Conservation (phyloP, 306 rosid genomes). For the Cicer yamashitae region DNA sequence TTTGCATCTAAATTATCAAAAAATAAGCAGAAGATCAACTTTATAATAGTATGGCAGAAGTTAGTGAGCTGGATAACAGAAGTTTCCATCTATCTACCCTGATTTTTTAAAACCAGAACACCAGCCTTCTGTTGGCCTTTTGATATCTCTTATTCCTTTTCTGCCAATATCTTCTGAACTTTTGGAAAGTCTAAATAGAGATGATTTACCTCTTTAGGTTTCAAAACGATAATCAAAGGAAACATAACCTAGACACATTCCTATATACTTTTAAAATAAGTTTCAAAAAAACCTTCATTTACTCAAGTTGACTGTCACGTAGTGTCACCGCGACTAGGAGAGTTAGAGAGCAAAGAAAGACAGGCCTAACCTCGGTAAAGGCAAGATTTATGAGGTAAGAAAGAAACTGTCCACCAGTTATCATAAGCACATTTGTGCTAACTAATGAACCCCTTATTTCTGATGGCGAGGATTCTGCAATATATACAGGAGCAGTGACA, state of each 20-base stretch:
- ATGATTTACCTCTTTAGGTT: background rate
- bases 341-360: slow-evolving; percentile 38
- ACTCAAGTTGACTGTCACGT: slow-evolving; percentile 9
- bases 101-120: background rate
- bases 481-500: slow-evolving; percentile 84
- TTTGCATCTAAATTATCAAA: background rate
- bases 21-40: background rate
- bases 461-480: slow-evolving; percentile 83
- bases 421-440: slow-evolving; percentile 78
- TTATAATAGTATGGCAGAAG: too few relatives aligned
- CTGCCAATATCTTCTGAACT: slow-evolving; percentile 9
- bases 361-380: slow-evolving; percentile 67
- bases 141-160: slow-evolving; percentile 4
- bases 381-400: slow-evolving; percentile 76
- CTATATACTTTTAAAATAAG: slow-evolving; percentile 1
- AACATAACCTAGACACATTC: background rate
- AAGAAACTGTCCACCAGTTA: slow-evolving; percentile 81
- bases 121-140: background rate
- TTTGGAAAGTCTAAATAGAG: slow-evolving; percentile 18
- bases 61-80: too few relatives aligned
- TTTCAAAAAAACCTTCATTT: slow-evolving; percentile 11
- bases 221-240: slow-evolving; percentile 3
- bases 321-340: slow-evolving; percentile 2
- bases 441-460: slow-evolving; percentile 84
- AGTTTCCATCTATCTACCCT: background rate